Conservation (phyloP, 1,284 basidiomycete genomes). For the Moesziomyces sp. region DNA sequence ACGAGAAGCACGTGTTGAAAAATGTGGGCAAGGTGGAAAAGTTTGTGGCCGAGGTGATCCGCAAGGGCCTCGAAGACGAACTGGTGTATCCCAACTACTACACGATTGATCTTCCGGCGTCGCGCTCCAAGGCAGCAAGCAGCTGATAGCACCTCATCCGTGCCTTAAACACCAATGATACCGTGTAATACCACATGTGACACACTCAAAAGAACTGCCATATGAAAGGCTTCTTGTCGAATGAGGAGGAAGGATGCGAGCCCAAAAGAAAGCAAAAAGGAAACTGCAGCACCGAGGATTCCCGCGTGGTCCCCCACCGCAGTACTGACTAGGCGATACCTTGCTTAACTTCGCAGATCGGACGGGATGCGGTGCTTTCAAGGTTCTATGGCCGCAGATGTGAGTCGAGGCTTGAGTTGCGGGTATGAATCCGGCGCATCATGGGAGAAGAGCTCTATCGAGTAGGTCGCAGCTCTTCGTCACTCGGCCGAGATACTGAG, state of each 20-base stretch:
- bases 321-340: conserved; percentile 82
- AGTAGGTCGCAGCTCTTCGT: background rate
- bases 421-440: too few species aligned
- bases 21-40: conserved; percentile 96
- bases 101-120: conserved; percentile 56
- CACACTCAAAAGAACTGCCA: too few species aligned
- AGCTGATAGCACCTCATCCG: too few species aligned
- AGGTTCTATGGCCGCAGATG: conserved; percentile 81
- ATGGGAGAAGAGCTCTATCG: too few species aligned
- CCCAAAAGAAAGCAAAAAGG: too few species aligned
- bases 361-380: conserved; percentile 84
- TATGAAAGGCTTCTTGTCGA: too few species aligned
- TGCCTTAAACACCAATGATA: background rate
- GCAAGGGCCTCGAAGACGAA: conserved; percentile 83
- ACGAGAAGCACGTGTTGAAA: conserved; percentile 92
- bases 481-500: conserved; percentile 18
- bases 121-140: background rate
- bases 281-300: conserved; percentile 76
- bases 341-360: conserved; percentile 82
- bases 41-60: conserved; percentile 92
- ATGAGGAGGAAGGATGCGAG: too few species aligned
- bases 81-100: conserved; percentile 66
- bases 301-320: conserved; percentile 83
- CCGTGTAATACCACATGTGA: too few species aligned
- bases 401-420: background rate